phyloP scores from a whole-genome alignment of 192 early-diverging fungal genomes.

The Helicostylum pulchrum region DNA sequence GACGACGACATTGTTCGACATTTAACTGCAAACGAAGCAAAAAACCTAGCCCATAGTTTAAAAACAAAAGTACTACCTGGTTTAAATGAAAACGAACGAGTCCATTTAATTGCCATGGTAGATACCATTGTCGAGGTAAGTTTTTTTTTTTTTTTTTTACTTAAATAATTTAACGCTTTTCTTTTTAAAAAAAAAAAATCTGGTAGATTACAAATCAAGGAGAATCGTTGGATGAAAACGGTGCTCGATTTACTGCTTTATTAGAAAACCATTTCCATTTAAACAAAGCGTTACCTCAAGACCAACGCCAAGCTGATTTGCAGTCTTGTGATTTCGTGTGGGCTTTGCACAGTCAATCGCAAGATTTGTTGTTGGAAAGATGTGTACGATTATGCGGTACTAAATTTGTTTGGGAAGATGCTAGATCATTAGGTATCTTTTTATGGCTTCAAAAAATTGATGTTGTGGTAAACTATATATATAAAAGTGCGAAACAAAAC shows the following conservation, averaged over 20 bases:
- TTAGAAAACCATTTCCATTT: slow-evolving; percentile 65
- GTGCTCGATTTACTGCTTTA: slow-evolving; percentile 75
- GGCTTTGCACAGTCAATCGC: slow-evolving; percentile 89
- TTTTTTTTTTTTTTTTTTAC: too few species aligned
- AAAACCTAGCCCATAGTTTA: slow-evolving; percentile 46
- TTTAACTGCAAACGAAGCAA: slow-evolving; percentile 21
- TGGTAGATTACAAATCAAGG: slow-evolving; percentile 68
- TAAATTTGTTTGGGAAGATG: slow-evolving; percentile 79
- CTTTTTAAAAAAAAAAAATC: not conserved
- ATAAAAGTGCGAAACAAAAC: not conserved
- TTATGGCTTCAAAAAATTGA: slow-evolving; percentile 81
- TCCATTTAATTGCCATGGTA: slow-evolving; percentile 72
- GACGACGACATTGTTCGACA: slow-evolving; percentile 14
- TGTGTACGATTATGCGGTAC: slow-evolving; percentile 47
- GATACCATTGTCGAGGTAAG: slow-evolving; percentile 66
- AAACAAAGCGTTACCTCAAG: slow-evolving; percentile 50
- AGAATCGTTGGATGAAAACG: slow-evolving; percentile 80
- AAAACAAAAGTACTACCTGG: slow-evolving; percentile 55
- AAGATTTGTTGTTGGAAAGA: slow-evolving; percentile 69
- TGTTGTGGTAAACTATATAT: slow-evolving; percentile 53
- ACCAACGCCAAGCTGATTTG: slow-evolving; percentile 42
- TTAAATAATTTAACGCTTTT: too few species aligned
- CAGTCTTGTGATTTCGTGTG: slow-evolving; percentile 73
- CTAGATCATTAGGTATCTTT: slow-evolving; percentile 77
- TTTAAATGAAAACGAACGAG: slow-evolving; percentile 65